These are phyloP conservation scores for Boechera retrofracta DNA, from an alignment of 345 rosid genomes.

Conservation along the genomic window DNA sequence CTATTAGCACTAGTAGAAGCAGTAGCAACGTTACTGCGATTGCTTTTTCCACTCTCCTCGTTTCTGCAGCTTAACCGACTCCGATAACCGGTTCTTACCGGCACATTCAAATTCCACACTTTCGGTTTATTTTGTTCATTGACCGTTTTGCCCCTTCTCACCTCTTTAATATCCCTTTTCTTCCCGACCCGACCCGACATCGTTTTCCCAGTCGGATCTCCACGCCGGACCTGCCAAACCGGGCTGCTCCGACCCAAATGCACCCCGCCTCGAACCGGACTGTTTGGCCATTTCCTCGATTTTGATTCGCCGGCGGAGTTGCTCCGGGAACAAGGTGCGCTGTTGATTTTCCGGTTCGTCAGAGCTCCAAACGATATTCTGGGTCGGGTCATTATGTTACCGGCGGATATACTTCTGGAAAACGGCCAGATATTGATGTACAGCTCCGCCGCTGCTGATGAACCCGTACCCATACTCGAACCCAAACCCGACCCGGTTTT, in stretches of 20 bases:
- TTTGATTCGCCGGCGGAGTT: constrained; percentile 66
- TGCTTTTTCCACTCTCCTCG: constrained; percentile 33
- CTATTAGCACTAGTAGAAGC: not conserved
- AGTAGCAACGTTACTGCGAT: not conserved
- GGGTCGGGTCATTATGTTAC: constrained; percentile 60
- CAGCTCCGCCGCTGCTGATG: constrained; percentile 51
- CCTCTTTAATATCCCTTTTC: constrained; percentile 39
- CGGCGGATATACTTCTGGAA: constrained; percentile 83
- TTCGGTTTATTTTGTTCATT: constrained; percentile 35
- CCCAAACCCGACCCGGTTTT: constrained; percentile 9
- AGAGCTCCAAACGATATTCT: constrained; percentile 46
- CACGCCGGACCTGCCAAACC: constrained; percentile 72
- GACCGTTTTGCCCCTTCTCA: constrained; percentile 42
- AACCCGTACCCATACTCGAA: not conserved
- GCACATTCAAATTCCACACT: constrained; percentile 63
- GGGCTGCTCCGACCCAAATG: constrained; percentile 82
- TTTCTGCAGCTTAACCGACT: constrained; percentile 63
- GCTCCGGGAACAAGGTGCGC: constrained; percentile 86
- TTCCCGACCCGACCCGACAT: constrained; percentile 28
- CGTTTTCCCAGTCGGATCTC: constrained; percentile 39
- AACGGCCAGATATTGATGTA: constrained; percentile 87
- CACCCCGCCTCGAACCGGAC: constrained; percentile 70
- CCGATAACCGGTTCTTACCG: constrained; percentile 59
- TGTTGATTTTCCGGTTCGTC: constrained; percentile 61
- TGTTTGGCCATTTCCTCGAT: constrained; percentile 66